phyloP scores from a whole-genome alignment of 148 eudicot genomes.

The Camellia sinensis region DNA sequence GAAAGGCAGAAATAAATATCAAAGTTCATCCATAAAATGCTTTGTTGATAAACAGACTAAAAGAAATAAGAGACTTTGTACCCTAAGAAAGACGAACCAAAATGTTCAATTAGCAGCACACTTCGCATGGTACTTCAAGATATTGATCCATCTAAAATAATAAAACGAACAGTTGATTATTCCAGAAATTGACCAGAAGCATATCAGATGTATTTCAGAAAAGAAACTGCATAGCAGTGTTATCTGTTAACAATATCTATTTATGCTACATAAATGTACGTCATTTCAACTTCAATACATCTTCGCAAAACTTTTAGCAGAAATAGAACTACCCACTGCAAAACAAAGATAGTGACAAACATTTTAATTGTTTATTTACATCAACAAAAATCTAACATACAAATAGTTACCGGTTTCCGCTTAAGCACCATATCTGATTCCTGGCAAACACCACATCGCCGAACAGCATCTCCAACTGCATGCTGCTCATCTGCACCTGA shows the following conservation, averaged over 20 bases:
- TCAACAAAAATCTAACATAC: background rate
- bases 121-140: background rate
- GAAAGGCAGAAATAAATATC: background rate
- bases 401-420: conserved; percentile 60
- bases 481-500: conserved; percentile 56
- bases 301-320: background rate
- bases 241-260: background rate
- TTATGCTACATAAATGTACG: background rate
- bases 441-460: conserved; percentile 69
- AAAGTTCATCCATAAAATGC: background rate
- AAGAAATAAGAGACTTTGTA: background rate
- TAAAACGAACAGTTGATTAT: background rate
- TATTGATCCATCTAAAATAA: background rate
- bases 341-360: background rate
- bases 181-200: background rate
- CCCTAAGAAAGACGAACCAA: background rate
- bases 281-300: background rate
- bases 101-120: background rate
- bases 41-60: background rate
- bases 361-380: background rate
- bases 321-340: background rate
- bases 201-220: conserved; percentile 3
- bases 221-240: background rate
- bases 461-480: conserved; percentile 51
- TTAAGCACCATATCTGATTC: conserved; percentile 84